A percentile compares a stretch with the other conserved stretches of the same genome.
These are phyloP conservation scores for Cylindrotheca closterium DNA, from an alignment of 108 stramenopile genomes.

Conservation along the genomic window DNA sequence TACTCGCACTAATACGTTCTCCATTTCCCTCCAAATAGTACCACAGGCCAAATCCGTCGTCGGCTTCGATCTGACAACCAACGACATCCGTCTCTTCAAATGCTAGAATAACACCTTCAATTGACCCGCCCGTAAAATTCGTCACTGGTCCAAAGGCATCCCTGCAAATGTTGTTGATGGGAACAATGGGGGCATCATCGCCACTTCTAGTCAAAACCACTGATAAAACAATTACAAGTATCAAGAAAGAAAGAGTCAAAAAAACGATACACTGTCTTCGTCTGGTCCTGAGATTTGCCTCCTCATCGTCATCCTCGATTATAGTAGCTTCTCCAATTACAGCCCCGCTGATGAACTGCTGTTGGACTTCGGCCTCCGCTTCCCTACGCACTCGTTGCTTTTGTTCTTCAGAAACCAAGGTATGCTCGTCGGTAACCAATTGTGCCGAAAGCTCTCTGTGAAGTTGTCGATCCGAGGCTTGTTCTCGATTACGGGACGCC, in stretches of 20 bases:
- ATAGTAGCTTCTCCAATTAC: neutral
- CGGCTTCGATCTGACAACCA: slow-evolving; percentile 5
- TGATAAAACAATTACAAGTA: slow-evolving; percentile 1
- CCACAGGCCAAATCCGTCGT: slow-evolving; percentile 13
- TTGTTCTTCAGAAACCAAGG: neutral
- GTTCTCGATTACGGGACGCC: too few relatives aligned
- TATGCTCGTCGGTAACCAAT: neutral
- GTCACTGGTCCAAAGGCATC: slow-evolving; percentile 4
- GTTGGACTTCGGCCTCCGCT: neutral
- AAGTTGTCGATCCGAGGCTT: too few relatives aligned
- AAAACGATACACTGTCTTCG: neutral
- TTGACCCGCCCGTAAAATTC: neutral
- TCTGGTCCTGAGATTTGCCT: neutral
- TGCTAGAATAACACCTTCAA: slow-evolving; percentile 11
- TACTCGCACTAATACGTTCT: slow-evolving; percentile 4
- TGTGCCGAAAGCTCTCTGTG: neutral
- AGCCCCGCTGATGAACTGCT: neutral
- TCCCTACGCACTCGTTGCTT: neutral
- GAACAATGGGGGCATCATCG: neutral
- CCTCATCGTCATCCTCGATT: neutral
- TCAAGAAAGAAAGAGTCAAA: neutral
- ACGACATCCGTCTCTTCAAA: neutral
- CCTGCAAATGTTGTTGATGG: slow-evolving; percentile 1
- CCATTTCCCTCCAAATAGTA: slow-evolving; percentile 15
- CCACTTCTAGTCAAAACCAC: neutral